These are phyloP conservation scores for Gremmenia infestans DNA, from an alignment of 2,329 filamentous ascomycete genomes.

Conservation along the genomic window DNA sequence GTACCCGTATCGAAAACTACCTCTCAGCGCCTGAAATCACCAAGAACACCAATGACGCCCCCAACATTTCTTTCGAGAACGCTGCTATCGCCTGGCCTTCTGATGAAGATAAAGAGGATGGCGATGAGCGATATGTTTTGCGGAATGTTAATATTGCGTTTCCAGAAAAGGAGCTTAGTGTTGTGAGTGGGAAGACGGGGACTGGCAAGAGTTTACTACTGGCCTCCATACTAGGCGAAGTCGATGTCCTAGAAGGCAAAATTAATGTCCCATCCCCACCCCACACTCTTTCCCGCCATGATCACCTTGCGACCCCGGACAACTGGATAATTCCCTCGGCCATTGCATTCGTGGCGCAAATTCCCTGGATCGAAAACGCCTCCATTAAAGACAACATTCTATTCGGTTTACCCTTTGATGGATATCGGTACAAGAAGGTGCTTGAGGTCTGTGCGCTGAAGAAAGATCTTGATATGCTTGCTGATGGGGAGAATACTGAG, in stretches of 20 bases:
- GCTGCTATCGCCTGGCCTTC: conserved; percentile 72
- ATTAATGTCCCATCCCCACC: conserved; percentile 52
- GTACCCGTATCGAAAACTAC: conserved; percentile 67
- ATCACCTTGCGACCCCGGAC: conserved; percentile 52
- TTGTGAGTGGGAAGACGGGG: conserved; percentile 73
- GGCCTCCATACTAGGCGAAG: conserved; percentile 69
- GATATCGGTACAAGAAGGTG: conserved; percentile 65
- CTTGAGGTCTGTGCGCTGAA: conserved; percentile 67
- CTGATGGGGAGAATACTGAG: conserved; percentile 73
- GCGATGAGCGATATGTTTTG: conserved; percentile 59
- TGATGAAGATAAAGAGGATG: conserved; percentile 54
- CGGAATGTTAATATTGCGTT: conserved; percentile 62
- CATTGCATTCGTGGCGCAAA: conserved; percentile 70
- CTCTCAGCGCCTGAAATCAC: conserved; percentile 60
- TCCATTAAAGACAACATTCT: conserved; percentile 74
- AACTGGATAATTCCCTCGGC: conserved; percentile 67
- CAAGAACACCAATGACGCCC: conserved; percentile 47
- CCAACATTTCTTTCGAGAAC: conserved; percentile 59
- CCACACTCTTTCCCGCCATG: conserved; percentile 49
- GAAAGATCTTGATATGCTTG: conserved; percentile 71
- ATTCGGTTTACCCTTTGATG: conserved; percentile 67
- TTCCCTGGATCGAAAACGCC: conserved; percentile 81
- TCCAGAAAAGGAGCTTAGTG: conserved; percentile 62
- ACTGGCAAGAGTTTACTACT: conserved; percentile 74
- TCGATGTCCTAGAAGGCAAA: conserved; percentile 60